Percentiles rank a stretch among this genome's conserved stretches.
Conservation (phyloP, 139 green algal species). For the Deuterostichococcus epilithicus region DNA sequence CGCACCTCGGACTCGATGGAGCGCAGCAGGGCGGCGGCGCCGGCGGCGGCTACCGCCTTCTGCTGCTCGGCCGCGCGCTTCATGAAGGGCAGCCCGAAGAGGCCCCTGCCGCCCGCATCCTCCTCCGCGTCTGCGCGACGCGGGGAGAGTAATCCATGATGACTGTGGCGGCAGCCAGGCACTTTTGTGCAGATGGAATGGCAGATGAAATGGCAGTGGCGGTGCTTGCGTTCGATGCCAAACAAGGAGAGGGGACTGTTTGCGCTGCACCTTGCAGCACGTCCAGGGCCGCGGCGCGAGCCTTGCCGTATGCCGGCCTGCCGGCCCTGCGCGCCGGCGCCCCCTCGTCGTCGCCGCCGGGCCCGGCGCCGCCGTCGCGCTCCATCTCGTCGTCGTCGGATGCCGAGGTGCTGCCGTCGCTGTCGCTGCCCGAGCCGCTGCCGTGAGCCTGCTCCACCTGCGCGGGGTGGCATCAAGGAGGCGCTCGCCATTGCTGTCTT, state of each 20-base stretch:
- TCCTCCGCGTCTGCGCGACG: constrained; percentile 15
- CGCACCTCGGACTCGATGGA: constrained; percentile 11
- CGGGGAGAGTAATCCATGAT: not conserved
- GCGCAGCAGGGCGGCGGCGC: constrained; percentile 30
- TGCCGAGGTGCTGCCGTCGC: constrained; percentile 30
- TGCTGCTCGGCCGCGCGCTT: constrained; percentile 59
- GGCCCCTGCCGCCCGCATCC: constrained; percentile 53
- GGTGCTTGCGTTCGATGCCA: too few relatives aligned
- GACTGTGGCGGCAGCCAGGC: too few relatives aligned
- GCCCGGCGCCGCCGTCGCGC: constrained; percentile 32
- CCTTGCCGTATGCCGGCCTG: constrained; percentile 27
- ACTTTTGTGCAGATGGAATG: not conserved
- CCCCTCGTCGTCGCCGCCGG: constrained; percentile 8
- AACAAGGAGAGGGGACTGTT: too few relatives aligned
- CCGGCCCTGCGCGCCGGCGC: not conserved
- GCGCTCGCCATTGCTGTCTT: too few relatives aligned
- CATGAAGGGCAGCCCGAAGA: constrained; percentile 96
- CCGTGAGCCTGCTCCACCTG: constrained; percentile 12
- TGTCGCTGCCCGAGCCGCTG: constrained; percentile 17
- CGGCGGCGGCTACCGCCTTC: constrained; percentile 23
- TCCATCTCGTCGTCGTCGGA: constrained; percentile 29
- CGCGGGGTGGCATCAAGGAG: too few relatives aligned
- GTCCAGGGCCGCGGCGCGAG: constrained; percentile 47
- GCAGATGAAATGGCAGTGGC: too few relatives aligned
- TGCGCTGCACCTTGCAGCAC: constrained; percentile 50